A percentile compares a stretch with the other conserved stretches of the same genome.
phyloP scores from a whole-genome alignment of 2,329 filamentous ascomycete species.

The Alternaria consortialis region DNA sequence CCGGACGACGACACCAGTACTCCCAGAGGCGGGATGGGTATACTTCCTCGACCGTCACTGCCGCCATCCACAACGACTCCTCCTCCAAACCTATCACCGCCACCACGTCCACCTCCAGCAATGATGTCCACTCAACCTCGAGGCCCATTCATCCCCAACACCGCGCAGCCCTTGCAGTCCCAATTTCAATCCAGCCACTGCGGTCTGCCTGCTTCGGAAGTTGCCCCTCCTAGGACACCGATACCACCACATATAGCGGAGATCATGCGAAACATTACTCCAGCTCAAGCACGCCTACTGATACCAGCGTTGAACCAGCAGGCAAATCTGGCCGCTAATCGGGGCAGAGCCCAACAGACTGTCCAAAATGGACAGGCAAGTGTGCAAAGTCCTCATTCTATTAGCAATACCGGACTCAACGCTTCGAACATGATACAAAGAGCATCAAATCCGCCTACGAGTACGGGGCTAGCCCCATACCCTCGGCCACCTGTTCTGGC shows the following conservation, averaged over 20 bases:
- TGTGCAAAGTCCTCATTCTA: neutral
- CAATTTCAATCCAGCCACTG: neutral
- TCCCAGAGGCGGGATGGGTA: neutral
- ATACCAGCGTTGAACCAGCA: constrained; percentile 14
- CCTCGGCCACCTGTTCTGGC: neutral
- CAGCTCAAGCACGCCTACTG: constrained; percentile 16
- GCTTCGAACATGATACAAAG: neutral
- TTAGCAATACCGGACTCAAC: neutral
- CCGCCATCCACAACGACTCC: neutral
- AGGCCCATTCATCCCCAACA: neutral
- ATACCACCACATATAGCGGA: constrained; percentile 7
- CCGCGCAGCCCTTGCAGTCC: neutral
- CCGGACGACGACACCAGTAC: constrained; percentile 9
- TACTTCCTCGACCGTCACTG: neutral
- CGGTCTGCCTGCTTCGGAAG: neutral
- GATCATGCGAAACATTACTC: constrained; percentile 21
- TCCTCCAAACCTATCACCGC: constrained; percentile 1
- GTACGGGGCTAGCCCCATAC: neutral
- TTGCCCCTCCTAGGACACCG: neutral
- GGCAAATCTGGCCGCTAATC: constrained; percentile 8
- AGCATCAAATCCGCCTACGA: neutral
- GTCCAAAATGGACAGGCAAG: neutral
- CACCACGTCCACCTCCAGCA: neutral
- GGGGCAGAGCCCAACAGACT: neutral
- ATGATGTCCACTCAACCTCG: neutral